Evolutionary conservation across 352 stramenopile genomes (phyloP), one percentile per base, ranked within the genome.

Genomic region (Globisporangium paroecandrum): DNA sequence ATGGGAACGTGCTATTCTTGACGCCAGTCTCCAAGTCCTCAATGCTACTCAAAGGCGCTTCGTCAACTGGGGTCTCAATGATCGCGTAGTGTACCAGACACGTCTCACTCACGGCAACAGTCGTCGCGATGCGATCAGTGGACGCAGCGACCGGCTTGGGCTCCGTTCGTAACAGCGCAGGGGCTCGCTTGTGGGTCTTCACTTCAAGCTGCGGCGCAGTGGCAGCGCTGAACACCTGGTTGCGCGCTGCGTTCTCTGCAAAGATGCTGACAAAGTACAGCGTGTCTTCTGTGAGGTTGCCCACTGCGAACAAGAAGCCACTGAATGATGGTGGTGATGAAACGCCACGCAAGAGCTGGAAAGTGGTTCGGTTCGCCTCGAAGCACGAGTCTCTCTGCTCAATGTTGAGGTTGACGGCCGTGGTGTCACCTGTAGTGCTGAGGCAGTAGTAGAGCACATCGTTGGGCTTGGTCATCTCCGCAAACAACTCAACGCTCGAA

Each of bases 401-500:
- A n/a, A 18, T 49, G 25, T 20, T 2, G 43, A 49, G 43, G 18
- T 22, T 22, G 18, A 49, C 43, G 0, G 43, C 6, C 18, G 43
- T 49, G 38, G 22, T 25, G 12, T 27, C 18, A 0, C 18, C 47
- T 3, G 27, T 49, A 18, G 6, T 41, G 15, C 55, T 32, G 47
- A 93, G 13, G 46, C 77, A 87, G 22, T 77, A 75, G 41, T 77
- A 79, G 9, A 95, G 66, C 8, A 89, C 55, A 54, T 95, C 80
- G n/a, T 63, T 51, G 1, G 77, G 73, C 57, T 93, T 90, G 2
- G 73, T 76, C 82, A 90, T 89, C n/a, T 67, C 70, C 7, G 88
- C 60, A 5, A 73, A 54, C 1, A 91, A 55, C 34, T 84, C 53
- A 9, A 93, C 61, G 34, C 72, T 75, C 12, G 77, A 73, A 0